Conservation (phyloP, 768 basidiomycete genomes). For the Pisolithus sp. region DNA sequence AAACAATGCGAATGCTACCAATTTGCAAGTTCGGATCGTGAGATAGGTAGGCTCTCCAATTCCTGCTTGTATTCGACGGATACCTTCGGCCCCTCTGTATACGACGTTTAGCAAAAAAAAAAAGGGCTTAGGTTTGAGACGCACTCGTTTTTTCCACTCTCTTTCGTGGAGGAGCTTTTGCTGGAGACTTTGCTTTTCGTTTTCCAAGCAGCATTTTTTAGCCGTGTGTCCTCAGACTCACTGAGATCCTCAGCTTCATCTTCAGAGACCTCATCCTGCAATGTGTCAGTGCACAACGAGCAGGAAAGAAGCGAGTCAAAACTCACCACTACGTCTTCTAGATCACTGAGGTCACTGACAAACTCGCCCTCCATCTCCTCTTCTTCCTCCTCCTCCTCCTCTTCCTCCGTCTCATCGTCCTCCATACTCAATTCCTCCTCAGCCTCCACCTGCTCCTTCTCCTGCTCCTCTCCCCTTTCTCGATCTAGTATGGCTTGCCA, state of each 20-base stretch:
- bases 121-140: conserved; percentile 19
- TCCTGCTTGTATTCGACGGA: conserved; percentile 98
- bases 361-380: conserved; percentile 51
- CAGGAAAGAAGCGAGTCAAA: not conserved
- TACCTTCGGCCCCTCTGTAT: conserved; percentile 66
- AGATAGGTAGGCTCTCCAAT: conserved; percentile 59
- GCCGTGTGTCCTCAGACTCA: conserved; percentile 6
- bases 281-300: conserved; percentile 11
- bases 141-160: conserved; percentile 57
- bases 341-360: conserved; percentile 45
- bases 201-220: conserved; percentile 55
- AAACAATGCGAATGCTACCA: conserved; percentile 35
- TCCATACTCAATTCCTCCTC: conserved; percentile 37
- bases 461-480: conserved; percentile 46
- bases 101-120: conserved; percentile 8
- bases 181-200: conserved; percentile 49
- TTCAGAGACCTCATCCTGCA: conserved; percentile 31
- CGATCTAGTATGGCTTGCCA: conserved; percentile 90
- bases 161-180: conserved; percentile 40
- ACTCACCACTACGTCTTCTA: conserved; percentile 66
- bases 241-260: conserved; percentile 32
- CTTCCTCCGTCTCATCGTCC: conserved; percentile 52
- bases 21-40: conserved; percentile 44
- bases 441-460: conserved; percentile 41
- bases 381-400: conserved; percentile 47